Evolutionary conservation across 768 basidiomycete genomes (phyloP).

Genomic region (Clitopilus passeckerianus): DNA sequence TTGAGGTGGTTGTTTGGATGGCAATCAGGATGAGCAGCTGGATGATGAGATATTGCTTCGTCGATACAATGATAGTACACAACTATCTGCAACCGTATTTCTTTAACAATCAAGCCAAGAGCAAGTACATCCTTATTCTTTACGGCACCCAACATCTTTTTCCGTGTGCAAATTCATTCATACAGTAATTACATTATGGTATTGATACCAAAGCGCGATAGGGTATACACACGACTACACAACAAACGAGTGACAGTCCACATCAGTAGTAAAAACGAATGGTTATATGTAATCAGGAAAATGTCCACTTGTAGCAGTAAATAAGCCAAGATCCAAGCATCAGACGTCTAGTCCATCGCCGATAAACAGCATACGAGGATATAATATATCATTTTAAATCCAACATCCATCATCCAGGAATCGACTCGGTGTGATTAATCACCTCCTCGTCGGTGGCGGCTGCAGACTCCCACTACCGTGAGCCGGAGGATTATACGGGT

Average conservation of each 20-base stretch:
- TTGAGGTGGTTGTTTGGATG: too few relatives aligned
- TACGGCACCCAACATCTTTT: background rate
- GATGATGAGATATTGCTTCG: too few relatives aligned
- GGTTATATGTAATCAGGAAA: background rate
- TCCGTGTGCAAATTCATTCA: background rate
- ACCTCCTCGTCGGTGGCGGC: background rate
- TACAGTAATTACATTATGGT: background rate
- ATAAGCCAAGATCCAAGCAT: background rate
- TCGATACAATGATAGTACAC: too few relatives aligned
- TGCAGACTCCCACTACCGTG: background rate
- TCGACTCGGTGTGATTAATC: background rate
- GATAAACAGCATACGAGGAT: too few relatives aligned
- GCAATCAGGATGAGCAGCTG: too few relatives aligned
- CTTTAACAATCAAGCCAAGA: too few relatives aligned
- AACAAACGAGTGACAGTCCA: background rate
- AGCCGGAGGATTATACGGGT: slow-evolving; percentile 23
- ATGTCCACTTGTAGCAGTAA: background rate
- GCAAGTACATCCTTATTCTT: too few relatives aligned
- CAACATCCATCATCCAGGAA: background rate
- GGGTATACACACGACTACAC: background rate
- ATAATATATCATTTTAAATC: background rate
- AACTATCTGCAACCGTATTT: too few relatives aligned
- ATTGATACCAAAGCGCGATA: background rate
- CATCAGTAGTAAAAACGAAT: background rate
- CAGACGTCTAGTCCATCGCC: too few relatives aligned